Conservation (phyloP, 2,329 filamentous ascomycete genomes). For the Paecilomyces niveus region DNA sequence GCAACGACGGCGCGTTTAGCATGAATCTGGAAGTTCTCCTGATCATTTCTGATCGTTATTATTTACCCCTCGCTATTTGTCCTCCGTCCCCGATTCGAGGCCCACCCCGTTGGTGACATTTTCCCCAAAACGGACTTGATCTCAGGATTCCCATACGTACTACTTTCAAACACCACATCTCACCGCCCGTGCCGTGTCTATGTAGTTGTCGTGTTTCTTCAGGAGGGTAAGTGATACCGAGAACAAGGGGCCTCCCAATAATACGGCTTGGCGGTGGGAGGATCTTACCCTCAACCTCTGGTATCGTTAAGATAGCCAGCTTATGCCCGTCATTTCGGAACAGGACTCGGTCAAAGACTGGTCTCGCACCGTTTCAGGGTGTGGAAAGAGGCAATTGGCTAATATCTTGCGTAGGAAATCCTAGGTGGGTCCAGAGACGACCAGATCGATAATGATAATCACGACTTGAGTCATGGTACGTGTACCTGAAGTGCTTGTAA, state of each 20-base stretch:
- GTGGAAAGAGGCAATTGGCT: neutral
- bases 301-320: neutral
- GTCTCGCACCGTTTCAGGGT: neutral
- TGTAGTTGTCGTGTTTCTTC: neutral
- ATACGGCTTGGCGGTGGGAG: neutral
- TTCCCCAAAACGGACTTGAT: neutral
- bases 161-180: neutral
- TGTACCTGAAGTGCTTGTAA: neutral
- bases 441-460: neutral
- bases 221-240: neutral
- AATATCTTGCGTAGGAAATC: neutral
- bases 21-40: neutral
- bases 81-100: neutral
- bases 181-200: neutral
- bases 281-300: neutral
- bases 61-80: neutral
- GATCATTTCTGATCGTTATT: neutral
- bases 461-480: neutral
- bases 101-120: neutral
- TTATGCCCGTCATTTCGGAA: neutral
- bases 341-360: neutral
- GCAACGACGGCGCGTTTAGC: neutral
- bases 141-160: neutral
- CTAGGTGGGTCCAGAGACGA: neutral
- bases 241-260: neutral